These are phyloP conservation scores for Calocera cornea DNA, from an alignment of 768 basidiomycete genomes.

Conservation along the genomic window DNA sequence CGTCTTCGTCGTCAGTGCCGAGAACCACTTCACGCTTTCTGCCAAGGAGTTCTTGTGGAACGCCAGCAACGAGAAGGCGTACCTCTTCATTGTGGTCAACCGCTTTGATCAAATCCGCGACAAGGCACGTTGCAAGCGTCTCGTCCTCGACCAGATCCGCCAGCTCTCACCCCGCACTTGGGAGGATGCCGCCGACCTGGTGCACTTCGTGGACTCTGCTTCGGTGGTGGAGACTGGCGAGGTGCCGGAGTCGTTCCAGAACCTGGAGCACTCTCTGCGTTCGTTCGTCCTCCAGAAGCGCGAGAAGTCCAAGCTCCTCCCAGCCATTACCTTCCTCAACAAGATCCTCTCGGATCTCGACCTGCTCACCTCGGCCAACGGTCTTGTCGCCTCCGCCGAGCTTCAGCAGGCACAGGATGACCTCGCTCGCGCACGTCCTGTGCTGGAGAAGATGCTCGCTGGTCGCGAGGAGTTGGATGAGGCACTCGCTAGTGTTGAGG, in stretches of 20 bases:
- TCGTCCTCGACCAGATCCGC: slow-evolving; percentile 87
- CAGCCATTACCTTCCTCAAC: slow-evolving; percentile 79
- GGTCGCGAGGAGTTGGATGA: slow-evolving; percentile 66
- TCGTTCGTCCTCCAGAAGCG: slow-evolving; percentile 95
- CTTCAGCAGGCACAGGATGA: slow-evolving; percentile 56
- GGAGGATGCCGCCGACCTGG: slow-evolving; percentile 81
- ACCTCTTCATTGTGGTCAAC: slow-evolving; percentile 97
- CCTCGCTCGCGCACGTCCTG: slow-evolving; percentile 54
- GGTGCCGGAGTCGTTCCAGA: slow-evolving; percentile 51
- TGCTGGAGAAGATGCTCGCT: slow-evolving; percentile 75
- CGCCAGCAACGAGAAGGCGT: slow-evolving; percentile 93
- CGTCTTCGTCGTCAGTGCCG: slow-evolving; percentile 93
- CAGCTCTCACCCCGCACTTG: slow-evolving; percentile 84
- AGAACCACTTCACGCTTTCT: slow-evolving; percentile 96
- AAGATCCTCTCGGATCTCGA: slow-evolving; percentile 86
- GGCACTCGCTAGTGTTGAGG: slow-evolving; percentile 65
- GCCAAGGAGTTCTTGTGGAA: slow-evolving; percentile 87
- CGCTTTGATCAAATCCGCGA: slow-evolving; percentile 91
- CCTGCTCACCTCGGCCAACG: slow-evolving; percentile 72
- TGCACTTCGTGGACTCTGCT: slow-evolving; percentile 95
- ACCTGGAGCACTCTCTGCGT: slow-evolving; percentile 77
- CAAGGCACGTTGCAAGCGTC: slow-evolving; percentile 79
- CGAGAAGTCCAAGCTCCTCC: slow-evolving; percentile 88
- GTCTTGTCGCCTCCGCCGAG: slow-evolving; percentile 71
- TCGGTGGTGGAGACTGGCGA: slow-evolving; percentile 48